Evolutionary conservation across 805 yeast genomes (phyloP), one percentile per base, ranked within the genome.

Genomic region (Lachancea dasiensis): DNA sequence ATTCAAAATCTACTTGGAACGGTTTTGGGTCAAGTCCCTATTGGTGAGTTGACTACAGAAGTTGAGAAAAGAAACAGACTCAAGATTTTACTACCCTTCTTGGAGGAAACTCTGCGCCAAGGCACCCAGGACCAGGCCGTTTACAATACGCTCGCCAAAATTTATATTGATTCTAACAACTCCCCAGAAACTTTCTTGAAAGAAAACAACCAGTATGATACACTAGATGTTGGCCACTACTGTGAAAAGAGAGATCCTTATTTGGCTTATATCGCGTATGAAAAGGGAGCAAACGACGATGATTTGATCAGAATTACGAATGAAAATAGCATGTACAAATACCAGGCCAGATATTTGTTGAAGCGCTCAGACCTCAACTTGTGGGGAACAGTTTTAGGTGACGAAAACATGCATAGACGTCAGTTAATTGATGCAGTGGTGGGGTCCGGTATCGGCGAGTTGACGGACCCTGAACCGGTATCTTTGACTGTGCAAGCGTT

Each of bases 161-260:
- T 92, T 50, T 92, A 92, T 72, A 92, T 92, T 56, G 99, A 92
- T 64, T 84, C 95, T 43, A 92, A 92, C 73, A 92, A 92, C 70
- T 83, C 87, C 51, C 97, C 99, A 25, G 99, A 92, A 63, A 87
- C 86, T 64, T 92, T 92, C 72, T 74, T 92, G 69, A 81, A 79
- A 59, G 97, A 90, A 64, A 92, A 92, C 64, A 73, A 79, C 51
- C 73, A 74, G 56, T 92, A 92, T 67, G 94, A 92, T 65, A 82
- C 97, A n/a, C 69, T 85, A 50, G 83, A 83, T 53, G 97, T 92
- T 49, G 99, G 98, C 72, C 86, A 79, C 60, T 92, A 92, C 71
- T 92, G 99, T 73, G 99, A 92, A 67, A 90, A 86, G 77, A 84
- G 98, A 66, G 99, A 92, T 58, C 99, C 99, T 46, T 92, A 86